Evolutionary conservation across 2,329 filamentous ascomycete species (phyloP).

Genomic region (Rhynchosporium secalis): DNA sequence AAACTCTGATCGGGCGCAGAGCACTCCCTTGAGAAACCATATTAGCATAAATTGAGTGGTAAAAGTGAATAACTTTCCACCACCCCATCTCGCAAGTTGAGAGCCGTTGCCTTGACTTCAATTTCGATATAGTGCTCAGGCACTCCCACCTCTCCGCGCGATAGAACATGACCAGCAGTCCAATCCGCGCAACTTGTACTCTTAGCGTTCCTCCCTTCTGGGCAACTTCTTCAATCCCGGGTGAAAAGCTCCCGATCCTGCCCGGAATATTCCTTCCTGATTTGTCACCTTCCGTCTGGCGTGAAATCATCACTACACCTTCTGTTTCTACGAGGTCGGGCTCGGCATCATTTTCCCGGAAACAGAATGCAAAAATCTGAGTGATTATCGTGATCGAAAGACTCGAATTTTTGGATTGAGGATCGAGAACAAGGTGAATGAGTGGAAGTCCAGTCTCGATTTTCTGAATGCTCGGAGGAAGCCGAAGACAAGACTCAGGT

Average conservation of each 20-base stretch:
- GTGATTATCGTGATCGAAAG: neutral
- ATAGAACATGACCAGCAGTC: neutral
- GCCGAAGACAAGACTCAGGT: neutral
- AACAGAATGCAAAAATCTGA: neutral
- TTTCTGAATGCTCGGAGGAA: neutral
- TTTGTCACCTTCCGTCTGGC: neutral
- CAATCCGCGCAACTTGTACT: neutral
- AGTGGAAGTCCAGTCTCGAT: neutral
- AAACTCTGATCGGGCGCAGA: neutral
- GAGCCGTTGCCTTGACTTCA: constrained; percentile 3
- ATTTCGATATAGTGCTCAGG: neutral
- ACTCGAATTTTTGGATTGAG: neutral
- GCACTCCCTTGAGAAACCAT: neutral
- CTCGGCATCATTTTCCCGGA: neutral
- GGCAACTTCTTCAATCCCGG: neutral
- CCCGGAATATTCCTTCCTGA: neutral
- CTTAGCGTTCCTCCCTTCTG: neutral
- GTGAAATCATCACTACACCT: neutral
- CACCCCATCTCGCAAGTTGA: neutral
- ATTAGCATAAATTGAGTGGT: too few relatives aligned
- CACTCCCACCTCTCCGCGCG: neutral
- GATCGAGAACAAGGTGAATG: neutral
- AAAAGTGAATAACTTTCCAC: too few relatives aligned
- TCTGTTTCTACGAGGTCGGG: neutral
- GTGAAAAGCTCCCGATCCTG: neutral